phyloP scores from a whole-genome alignment of 306 rosid species.

The Hylodesmum podocarpum region DNA sequence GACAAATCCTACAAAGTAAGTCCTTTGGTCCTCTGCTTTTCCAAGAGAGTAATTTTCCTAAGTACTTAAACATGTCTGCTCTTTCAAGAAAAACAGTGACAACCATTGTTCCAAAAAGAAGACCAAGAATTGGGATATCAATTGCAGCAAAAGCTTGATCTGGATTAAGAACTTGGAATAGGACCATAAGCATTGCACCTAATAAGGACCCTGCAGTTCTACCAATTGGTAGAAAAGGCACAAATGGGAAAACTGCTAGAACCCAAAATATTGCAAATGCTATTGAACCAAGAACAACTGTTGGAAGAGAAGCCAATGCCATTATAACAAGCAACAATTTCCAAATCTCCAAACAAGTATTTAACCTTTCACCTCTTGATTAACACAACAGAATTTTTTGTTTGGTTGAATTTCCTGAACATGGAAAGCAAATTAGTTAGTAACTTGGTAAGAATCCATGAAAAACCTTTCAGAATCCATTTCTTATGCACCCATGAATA shows the following conservation, averaged over 20 bases:
- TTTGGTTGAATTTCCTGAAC: not conserved
- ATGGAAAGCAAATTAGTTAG: not conserved
- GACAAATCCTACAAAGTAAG: constrained; percentile 71
- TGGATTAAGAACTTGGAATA: constrained; percentile 62
- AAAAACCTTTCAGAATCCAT: not conserved
- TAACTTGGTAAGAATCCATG: not conserved
- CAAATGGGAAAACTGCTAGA: constrained; percentile 85
- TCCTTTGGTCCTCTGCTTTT: constrained; percentile 82
- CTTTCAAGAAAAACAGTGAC: constrained; percentile 87
- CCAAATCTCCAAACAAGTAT: not conserved
- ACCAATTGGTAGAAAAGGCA: constrained; percentile 82
- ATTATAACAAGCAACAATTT: constrained; percentile 35
- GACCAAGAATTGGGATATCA: constrained; percentile 85
- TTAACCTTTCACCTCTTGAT: not conserved
- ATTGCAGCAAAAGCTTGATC: constrained; percentile 77
- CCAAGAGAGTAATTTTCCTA: constrained; percentile 83
- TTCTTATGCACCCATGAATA: too few relatives aligned
- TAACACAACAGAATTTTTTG: not conserved
- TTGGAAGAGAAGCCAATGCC: constrained; percentile 65
- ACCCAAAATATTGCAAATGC: constrained; percentile 82
- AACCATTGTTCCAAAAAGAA: constrained; percentile 94
- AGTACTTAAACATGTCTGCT: constrained; percentile 85
- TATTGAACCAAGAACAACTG: constrained; percentile 69
- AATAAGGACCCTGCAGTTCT: constrained; percentile 91
- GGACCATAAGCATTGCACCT: constrained; percentile 89